Percentiles rank a stretch among this genome's conserved stretches.
Evolutionary conservation across 75 land plant genomes (phyloP).

Genomic region (Sequoiadendron giganteum): DNA sequence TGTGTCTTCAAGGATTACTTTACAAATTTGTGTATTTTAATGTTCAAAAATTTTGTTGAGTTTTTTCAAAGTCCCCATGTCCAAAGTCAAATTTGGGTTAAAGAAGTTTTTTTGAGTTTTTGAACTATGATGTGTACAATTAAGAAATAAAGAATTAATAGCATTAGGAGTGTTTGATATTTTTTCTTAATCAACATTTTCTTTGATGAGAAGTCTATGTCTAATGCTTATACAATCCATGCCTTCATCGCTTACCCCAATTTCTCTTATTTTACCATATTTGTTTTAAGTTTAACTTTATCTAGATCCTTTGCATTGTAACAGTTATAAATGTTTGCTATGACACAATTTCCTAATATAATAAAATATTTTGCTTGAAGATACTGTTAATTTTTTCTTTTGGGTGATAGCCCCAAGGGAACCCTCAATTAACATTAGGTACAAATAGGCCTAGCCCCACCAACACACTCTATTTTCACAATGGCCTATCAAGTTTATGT

Average conservation of each 20-base stretch:
- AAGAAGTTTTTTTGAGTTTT: no score
- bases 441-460: no score
- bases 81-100: no score
- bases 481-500: no score
- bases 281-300: background rate
- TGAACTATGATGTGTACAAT: background rate
- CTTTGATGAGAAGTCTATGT: background rate
- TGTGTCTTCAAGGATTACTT: no score
- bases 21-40: no score
- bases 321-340: background rate
- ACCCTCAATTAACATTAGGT: no score
- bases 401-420: no score
- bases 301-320: background rate
- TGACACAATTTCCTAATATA: background rate
- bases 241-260: background rate
- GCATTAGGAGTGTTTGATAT: background rate
- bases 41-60: no score
- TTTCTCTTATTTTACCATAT: background rate
- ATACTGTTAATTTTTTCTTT: background rate
- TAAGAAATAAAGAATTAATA: background rate
- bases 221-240: background rate
- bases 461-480: no score
- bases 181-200: background rate
- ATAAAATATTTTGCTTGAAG: background rate
- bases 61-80: no score